Conservation (phyloP, 352 stramenopile species). For the Blastocystis sp. region DNA sequence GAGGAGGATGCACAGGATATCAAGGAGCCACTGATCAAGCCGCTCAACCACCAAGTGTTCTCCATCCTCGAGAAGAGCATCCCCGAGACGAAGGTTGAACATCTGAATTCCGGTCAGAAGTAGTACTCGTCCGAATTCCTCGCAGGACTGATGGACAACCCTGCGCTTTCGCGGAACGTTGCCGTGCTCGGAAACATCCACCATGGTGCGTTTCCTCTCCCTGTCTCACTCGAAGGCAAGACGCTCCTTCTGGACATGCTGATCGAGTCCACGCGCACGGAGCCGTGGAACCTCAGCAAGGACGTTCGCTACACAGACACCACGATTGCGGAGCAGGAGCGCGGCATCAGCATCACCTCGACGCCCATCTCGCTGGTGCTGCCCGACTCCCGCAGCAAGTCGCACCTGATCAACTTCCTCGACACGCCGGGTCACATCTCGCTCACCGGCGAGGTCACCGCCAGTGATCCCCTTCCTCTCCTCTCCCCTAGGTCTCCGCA, state of each 20-base stretch:
- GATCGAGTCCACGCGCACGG: constrained; percentile 76
- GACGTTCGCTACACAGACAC: constrained; percentile 84
- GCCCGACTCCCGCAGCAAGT: constrained; percentile 81
- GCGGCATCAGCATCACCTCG: constrained; percentile 87
- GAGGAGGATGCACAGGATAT: constrained; percentile 97
- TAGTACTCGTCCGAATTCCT: constrained; percentile 77
- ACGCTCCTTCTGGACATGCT: constrained; percentile 73
- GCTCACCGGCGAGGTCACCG: constrained; percentile 40
- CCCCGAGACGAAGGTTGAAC: constrained; percentile 66
- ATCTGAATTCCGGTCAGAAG: constrained; percentile 62
- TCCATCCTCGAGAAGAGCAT: constrained; percentile 72
- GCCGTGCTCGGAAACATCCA: constrained; percentile 91
- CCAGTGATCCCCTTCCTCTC: constrained; percentile 86
- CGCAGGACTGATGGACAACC: constrained; percentile 75
- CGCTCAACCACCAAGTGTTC: constrained; percentile 83
- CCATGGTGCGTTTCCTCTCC: constrained; percentile 70
- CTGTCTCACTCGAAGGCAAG: constrained; percentile 4
- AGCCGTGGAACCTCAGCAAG: constrained; percentile 63
- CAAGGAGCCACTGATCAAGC: constrained; percentile 91
- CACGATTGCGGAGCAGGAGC: constrained; percentile 86
- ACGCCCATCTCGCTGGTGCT: constrained; percentile 85
- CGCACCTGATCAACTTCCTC: constrained; percentile 85
- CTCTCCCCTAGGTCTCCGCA: constrained; percentile 78
- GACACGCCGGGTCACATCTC: constrained; percentile 65
- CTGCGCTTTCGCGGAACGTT: constrained; percentile 79